Conservation (phyloP, 2,329 filamentous ascomycete genomes). For the Aspergillaceae sp. region DNA sequence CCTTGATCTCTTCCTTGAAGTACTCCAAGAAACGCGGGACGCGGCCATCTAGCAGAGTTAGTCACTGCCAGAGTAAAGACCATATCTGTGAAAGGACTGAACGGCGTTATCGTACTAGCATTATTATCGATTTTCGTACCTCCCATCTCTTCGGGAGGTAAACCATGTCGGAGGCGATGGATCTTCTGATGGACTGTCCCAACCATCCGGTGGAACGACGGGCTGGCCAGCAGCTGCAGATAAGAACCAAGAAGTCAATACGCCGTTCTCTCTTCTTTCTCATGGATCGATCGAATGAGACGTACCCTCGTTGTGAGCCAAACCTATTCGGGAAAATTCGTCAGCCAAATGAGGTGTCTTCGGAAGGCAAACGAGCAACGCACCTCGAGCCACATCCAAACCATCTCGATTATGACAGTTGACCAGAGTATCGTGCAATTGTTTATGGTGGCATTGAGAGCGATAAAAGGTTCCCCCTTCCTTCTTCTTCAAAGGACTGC, state of each 20-base stretch:
- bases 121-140: constrained; percentile 33
- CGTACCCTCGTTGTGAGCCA: constrained; percentile 33
- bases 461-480: too few relatives aligned
- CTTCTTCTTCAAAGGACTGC: too few relatives aligned
- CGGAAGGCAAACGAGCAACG: too few relatives aligned
- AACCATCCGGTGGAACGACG: constrained; percentile 36
- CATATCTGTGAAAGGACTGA: too few relatives aligned
- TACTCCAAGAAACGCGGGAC: constrained; percentile 27
- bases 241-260: background rate
- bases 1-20: constrained; percentile 37
- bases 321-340: constrained; percentile 15
- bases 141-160: constrained; percentile 36
- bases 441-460: too few relatives aligned
- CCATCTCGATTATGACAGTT: too few relatives aligned
- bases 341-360: constrained; percentile 3
- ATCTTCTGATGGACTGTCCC: constrained; percentile 35
- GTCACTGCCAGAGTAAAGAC: constrained; percentile 1
- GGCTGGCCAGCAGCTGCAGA: constrained; percentile 34
- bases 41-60: constrained; percentile 14
- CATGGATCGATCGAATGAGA: background rate
- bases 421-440: too few relatives aligned
- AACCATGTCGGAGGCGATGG: constrained; percentile 34
- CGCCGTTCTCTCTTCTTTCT: background rate
- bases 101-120: constrained; percentile 16
- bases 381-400: too few relatives aligned